Evolutionary conservation across 352 stramenopile species (phyloP).

Genomic region (Peronospora belbahrii): DNA sequence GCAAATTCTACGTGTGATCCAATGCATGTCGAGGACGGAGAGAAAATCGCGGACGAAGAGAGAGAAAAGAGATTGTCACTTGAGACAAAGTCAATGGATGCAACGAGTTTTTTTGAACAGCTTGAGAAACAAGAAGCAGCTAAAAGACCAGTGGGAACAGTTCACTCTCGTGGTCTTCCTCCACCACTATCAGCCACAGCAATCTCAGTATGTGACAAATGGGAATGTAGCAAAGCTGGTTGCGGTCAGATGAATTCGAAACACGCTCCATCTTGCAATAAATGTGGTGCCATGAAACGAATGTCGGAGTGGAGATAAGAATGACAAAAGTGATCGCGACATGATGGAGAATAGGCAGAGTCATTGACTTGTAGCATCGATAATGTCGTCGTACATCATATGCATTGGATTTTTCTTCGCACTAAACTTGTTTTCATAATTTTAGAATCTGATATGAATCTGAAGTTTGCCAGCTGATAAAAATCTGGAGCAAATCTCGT

Average conservation of each 20-base stretch:
- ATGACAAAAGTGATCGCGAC: background rate
- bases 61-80: background rate
- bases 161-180: constrained; percentile 42
- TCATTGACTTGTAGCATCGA: too few relatives aligned
- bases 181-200: constrained; percentile 22
- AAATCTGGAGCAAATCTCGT: too few relatives aligned
- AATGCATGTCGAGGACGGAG: too few relatives aligned
- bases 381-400: background rate
- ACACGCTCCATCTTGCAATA: constrained; percentile 47
- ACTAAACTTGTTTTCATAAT: too few relatives aligned
- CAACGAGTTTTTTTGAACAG: constrained; percentile 57
- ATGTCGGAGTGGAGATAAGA: constrained; percentile 66
- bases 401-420: too few relatives aligned
- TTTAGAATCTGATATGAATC: too few relatives aligned
- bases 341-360: background rate
- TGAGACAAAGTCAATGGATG: constrained; percentile 13
- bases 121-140: constrained; percentile 48
- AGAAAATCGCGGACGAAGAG: constrained; percentile 25
- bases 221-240: constrained; percentile 57
- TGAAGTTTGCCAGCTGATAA: too few relatives aligned
- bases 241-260: constrained; percentile 70
- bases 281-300: constrained; percentile 74
- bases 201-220: constrained; percentile 35
- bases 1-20: too few relatives aligned
- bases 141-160: constrained; percentile 50